phyloP scores from a whole-genome alignment of 345 rosid genomes.

The Citrus glauca region DNA sequence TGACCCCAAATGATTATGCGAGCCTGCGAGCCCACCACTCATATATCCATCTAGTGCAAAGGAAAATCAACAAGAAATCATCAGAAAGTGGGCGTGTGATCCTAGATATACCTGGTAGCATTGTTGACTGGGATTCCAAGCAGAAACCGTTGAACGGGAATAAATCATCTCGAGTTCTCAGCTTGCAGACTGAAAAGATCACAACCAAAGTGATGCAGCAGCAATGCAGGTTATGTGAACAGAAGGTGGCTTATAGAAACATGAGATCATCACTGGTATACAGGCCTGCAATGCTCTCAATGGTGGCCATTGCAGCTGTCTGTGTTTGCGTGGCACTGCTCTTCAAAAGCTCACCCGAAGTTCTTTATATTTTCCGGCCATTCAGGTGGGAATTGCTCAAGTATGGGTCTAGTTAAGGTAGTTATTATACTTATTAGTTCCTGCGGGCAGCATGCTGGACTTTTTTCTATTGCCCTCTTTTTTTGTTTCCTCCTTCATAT shows the following conservation, averaged over 20 bases:
- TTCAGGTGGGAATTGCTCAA: constrained; percentile 66
- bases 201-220: constrained; percentile 16
- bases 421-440: constrained; percentile 5
- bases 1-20: constrained; percentile 63
- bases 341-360: constrained; percentile 67
- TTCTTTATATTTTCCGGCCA: constrained; percentile 40
- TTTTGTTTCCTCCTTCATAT: background rate
- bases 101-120: constrained; percentile 37
- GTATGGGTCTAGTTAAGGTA: constrained; percentile 48
- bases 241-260: constrained; percentile 29
- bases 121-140: constrained; percentile 12
- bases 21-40: constrained; percentile 45
- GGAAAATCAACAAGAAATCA: constrained; percentile 39
- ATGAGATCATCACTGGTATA: constrained; percentile 33
- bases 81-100: constrained; percentile 28
- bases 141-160: constrained; percentile 27
- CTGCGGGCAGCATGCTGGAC: background rate
- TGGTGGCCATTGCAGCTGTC: constrained; percentile 65
- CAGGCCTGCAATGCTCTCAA: constrained; percentile 55
- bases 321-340: constrained; percentile 66
- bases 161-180: background rate
- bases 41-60: constrained; percentile 51
- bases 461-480: background rate
- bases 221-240: constrained; percentile 44
- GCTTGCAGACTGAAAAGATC: constrained; percentile 26